Conservation (phyloP, 2,329 filamentous ascomycete genomes). For the Paracorniculantispora psalliotae region DNA sequence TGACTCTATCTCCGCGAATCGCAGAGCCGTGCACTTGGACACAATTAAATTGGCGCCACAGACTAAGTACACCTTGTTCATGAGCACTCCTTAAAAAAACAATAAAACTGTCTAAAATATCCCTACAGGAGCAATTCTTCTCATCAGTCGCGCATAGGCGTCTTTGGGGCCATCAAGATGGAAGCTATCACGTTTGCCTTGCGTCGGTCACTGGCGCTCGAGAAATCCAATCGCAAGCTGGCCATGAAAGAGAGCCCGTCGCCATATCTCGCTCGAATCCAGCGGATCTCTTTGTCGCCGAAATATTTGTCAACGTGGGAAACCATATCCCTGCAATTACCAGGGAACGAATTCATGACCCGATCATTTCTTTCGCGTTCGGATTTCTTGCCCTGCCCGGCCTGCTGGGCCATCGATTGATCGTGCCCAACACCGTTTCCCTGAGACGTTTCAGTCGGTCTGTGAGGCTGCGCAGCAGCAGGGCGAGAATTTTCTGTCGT, state of each 20-base stretch:
- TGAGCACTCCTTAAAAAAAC: neutral
- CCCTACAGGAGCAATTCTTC: neutral
- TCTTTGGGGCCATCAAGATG: neutral
- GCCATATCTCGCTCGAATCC: neutral
- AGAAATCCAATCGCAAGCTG: neutral
- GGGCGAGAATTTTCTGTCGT: too few relatives aligned
- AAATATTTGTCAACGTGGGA: neutral
- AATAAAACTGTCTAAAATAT: neutral
- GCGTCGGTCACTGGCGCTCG: neutral
- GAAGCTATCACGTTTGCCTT: conserved; percentile 1
- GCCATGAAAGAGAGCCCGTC: conserved; percentile 1
- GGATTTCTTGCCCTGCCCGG: too few relatives aligned
- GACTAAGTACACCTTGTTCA: too few relatives aligned
- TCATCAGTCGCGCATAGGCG: neutral
- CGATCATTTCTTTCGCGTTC: too few relatives aligned
- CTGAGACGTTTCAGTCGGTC: too few relatives aligned
- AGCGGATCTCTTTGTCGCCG: neutral
- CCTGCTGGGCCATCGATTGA: too few relatives aligned
- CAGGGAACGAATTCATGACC: neutral
- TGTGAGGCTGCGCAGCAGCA: neutral
- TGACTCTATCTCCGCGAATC: too few relatives aligned
- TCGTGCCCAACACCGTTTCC: too few relatives aligned
- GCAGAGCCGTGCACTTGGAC: too few relatives aligned
- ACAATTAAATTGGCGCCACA: too few relatives aligned
- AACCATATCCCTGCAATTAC: neutral